phyloP scores from a whole-genome alignment of 768 basidiomycete genomes.

The Cyathus striatus region DNA sequence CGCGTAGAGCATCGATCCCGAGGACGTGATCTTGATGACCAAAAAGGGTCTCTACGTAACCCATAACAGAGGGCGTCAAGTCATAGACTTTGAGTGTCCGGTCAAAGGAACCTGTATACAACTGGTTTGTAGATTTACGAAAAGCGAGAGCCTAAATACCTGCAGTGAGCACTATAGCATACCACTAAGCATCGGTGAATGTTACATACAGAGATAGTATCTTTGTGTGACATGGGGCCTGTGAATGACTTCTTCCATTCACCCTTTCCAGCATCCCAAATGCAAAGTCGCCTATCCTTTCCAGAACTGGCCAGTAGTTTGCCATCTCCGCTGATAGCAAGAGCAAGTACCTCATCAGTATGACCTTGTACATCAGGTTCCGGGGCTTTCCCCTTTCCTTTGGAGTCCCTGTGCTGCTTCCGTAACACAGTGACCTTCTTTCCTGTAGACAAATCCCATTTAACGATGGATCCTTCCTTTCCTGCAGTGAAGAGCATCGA shows the following conservation, averaged over 20 bases:
- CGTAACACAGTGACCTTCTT: conserved; percentile 52
- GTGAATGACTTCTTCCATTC: conserved; percentile 77
- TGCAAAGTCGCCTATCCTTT: conserved; percentile 71
- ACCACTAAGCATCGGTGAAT: conserved; percentile 1
- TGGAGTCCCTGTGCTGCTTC: conserved; percentile 34
- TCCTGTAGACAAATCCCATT: conserved; percentile 74
- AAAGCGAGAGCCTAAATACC: conserved; percentile 58
- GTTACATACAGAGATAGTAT: conserved; percentile 28
- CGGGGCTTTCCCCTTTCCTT: conserved; percentile 48
- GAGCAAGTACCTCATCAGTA: conserved; percentile 76
- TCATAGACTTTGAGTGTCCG: conserved; percentile 90
- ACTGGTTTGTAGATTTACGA: conserved; percentile 68
- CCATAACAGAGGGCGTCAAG: conserved; percentile 63
- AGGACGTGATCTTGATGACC: conserved; percentile 92
- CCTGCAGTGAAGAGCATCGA: conserved; percentile 80
- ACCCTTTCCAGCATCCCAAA: conserved; percentile 79
- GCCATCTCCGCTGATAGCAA: conserved; percentile 85
- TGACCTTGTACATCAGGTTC: conserved; percentile 62
- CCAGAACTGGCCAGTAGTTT: conserved; percentile 85
- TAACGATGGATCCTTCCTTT: conserved; percentile 87
- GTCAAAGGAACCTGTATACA: conserved; percentile 79
- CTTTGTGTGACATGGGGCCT: conserved; percentile 69
- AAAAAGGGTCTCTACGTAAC: conserved; percentile 93
- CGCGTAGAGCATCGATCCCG: conserved; percentile 72
- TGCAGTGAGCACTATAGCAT: conserved; percentile 2